These are phyloP conservation scores for Chenopodium quinoa DNA, from an alignment of 148 eudicot species.

Conservation along the genomic window DNA sequence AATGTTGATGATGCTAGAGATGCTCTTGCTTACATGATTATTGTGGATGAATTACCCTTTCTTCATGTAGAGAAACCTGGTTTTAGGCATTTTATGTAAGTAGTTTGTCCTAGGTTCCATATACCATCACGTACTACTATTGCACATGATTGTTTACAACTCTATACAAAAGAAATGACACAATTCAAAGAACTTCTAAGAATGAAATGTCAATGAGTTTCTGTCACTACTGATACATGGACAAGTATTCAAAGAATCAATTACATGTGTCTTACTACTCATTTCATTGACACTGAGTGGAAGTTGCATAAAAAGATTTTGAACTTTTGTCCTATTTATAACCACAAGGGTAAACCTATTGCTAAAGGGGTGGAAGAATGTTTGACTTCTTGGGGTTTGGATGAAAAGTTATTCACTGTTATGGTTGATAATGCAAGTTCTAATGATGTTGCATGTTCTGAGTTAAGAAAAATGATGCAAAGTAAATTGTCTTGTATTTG, in stretches of 20 bases:
- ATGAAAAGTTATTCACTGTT: constrained; percentile 16
- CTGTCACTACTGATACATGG: neutral
- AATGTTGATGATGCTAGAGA: constrained; percentile 1
- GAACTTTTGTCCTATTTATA: no score
- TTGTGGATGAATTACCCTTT: neutral
- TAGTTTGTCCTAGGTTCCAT: neutral
- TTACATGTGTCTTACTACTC: neutral
- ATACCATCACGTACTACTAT: no score
- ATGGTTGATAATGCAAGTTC: constrained; percentile 13
- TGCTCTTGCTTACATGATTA: neutral
- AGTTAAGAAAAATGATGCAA: neutral
- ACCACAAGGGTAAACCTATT: neutral
- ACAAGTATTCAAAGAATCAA: no score
- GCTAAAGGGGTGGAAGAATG: neutral
- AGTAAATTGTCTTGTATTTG: neutral
- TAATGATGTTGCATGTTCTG: constrained; percentile 6
- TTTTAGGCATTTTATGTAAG: neutral
- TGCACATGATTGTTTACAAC: no score
- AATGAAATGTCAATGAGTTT: neutral
- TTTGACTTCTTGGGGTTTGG: neutral
- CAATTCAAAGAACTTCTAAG: neutral
- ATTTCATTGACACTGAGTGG: neutral
- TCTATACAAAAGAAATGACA: neutral
- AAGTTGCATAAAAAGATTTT: no score
- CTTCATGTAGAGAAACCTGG: neutral